Conservation (phyloP, 371 early-diverging fungal species). For the Lichtheimia ornata region DNA sequence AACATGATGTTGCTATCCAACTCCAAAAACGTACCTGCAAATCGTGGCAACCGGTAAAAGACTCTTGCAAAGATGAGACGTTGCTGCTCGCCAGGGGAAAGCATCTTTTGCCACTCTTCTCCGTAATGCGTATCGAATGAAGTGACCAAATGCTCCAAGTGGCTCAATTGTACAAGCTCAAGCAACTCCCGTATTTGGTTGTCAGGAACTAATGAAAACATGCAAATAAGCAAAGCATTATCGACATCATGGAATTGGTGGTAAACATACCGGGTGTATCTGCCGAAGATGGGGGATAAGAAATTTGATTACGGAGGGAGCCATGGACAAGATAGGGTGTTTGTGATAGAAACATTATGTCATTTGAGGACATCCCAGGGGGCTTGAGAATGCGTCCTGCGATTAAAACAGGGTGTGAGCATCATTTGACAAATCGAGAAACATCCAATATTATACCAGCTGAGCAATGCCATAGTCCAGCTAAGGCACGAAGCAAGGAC, state of each 20-base stretch:
- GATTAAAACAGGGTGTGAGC: background rate
- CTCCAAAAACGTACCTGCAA: constrained; percentile 53
- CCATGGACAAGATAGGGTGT: constrained; percentile 68
- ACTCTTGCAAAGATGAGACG: constrained; percentile 70
- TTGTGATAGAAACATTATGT: constrained; percentile 72
- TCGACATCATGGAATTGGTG: background rate
- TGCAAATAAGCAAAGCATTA: background rate
- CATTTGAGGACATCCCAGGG: constrained; percentile 20
- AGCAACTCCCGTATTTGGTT: constrained; percentile 46
- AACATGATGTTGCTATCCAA: too few relatives aligned
- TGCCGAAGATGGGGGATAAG: constrained; percentile 46
- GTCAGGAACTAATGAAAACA: constrained; percentile 45
- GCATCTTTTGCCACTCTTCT: constrained; percentile 63
- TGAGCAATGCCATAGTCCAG: constrained; percentile 70
- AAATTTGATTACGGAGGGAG: constrained; percentile 72
- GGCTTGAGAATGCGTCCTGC: constrained; percentile 29
- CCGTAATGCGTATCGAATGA: constrained; percentile 57
- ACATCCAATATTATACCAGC: constrained; percentile 34
- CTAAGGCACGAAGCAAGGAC: constrained; percentile 70
- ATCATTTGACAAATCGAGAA: too few relatives aligned
- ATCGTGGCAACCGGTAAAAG: constrained; percentile 65
- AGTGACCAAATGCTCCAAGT: constrained; percentile 42
- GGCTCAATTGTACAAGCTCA: constrained; percentile 51
- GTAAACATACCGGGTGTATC: constrained; percentile 26
- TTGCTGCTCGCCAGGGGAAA: constrained; percentile 84